phyloP scores from a whole-genome alignment of 83 land plant species.

The Thuja plicata region DNA sequence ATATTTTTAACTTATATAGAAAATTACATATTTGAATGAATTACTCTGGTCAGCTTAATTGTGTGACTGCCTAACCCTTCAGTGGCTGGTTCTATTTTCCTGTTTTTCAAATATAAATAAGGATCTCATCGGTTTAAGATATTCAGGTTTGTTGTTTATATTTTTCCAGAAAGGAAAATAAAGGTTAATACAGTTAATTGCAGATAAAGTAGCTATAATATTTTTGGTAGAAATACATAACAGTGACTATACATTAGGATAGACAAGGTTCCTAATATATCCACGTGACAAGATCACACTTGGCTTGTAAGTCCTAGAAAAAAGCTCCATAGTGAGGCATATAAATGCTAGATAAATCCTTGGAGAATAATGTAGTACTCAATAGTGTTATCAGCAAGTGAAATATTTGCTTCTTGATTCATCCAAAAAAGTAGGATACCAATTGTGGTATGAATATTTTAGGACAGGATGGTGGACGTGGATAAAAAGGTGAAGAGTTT shows the following conservation, averaged over 20 bases:
- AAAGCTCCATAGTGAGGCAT: not conserved
- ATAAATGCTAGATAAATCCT: not conserved
- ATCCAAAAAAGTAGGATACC: not conserved
- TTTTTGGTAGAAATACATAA: not conserved
- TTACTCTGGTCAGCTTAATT: not conserved
- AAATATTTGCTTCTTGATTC: not conserved
- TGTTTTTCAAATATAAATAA: too few relatives aligned
- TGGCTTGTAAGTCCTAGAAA: not conserved
- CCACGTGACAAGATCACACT: not conserved
- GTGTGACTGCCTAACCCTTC: not conserved
- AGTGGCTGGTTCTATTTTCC: not conserved
- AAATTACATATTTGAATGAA: not conserved
- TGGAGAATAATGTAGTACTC: not conserved
- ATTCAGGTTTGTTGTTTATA: not conserved
- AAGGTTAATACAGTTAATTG: not conserved
- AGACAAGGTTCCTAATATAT: not conserved
- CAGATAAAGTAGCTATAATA: not conserved
- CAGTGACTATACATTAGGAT: not conserved
- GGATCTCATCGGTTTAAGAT: not conserved
- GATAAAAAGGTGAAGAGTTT: not conserved
- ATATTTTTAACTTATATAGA: not conserved
- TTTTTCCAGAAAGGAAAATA: not conserved
- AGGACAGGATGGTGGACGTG: not conserved
- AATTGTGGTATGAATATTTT: not conserved
- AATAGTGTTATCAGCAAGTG: not conserved